Conservation (phyloP, 495 filamentous ascomycete genomes). For the Neurospora sp. region DNA sequence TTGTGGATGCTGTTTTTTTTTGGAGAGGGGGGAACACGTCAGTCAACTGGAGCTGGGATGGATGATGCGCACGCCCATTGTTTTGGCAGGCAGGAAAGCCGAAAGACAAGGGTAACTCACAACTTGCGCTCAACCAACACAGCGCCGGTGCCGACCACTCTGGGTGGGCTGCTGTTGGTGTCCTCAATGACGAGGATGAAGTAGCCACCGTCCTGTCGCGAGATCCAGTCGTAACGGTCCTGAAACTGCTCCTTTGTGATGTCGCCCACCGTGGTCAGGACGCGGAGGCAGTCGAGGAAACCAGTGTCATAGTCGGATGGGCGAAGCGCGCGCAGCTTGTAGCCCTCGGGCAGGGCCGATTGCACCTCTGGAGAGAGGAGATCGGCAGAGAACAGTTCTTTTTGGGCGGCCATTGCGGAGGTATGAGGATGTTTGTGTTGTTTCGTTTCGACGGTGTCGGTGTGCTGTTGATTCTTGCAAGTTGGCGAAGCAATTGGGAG, state of each 20-base stretch:
- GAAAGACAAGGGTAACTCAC: conserved; percentile 31
- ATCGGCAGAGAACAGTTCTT: conserved; percentile 61
- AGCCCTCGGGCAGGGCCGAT: conserved; percentile 63
- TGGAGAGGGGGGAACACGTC: background rate
- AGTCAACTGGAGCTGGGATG: background rate
- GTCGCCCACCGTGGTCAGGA: conserved; percentile 88
- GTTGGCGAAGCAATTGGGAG: background rate
- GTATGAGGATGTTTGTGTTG: background rate
- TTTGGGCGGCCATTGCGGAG: conserved; percentile 31
- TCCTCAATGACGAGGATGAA: conserved; percentile 79
- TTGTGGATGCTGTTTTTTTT: conserved; percentile 50
- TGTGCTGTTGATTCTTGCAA: background rate
- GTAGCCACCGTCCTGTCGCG: conserved; percentile 66
- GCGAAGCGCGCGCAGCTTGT: conserved; percentile 72
- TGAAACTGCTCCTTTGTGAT: conserved; percentile 66
- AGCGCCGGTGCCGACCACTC: conserved; percentile 77
- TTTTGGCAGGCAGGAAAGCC: background rate
- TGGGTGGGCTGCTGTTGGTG: conserved; percentile 32
- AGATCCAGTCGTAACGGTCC: conserved; percentile 77
- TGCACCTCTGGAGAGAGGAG: conserved; percentile 71
- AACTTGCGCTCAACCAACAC: conserved; percentile 83
- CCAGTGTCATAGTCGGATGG: conserved; percentile 65
- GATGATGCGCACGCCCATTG: background rate
- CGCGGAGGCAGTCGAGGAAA: conserved; percentile 84
- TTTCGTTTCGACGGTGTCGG: background rate